Evolutionary conservation across 2,329 filamentous ascomycete species (phyloP), one percentile per base, ranked within the genome.

Genomic region (Alternaria hordeiaustralica): DNA sequence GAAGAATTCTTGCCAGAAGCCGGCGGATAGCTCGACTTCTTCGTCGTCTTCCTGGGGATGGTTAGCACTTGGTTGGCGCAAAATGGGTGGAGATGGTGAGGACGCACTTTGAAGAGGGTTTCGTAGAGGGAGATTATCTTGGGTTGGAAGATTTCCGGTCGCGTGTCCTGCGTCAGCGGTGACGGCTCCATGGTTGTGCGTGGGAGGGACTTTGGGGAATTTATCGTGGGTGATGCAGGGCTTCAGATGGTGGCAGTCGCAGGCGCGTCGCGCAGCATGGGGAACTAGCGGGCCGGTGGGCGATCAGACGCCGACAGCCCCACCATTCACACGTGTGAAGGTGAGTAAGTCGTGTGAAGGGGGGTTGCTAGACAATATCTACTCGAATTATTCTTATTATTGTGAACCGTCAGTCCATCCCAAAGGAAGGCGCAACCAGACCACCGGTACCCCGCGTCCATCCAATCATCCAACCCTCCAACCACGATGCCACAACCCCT

Each of bases 1-100:
- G 80, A 99, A 99, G 82, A 99, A 94, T 81, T 97, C 96, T 70
- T 89, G 87, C 96, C 96, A 99, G 82, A 97, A 99, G 46, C 94
- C 95, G 64, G 97, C 93, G 1, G 92, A 88, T 66, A 91, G 91
- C 26, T 94, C 90, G 55, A 84, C 81, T 63, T 91, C 87, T 68
- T 90, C 88, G 82, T 84, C 78, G 12, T 81, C 77, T 44, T 78
- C 73, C 74, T 79, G 62, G 92, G 78, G 15, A 8, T 9, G 26
- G 58, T 75, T 50, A 78, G 70, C 66, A 64, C 23, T 12, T 12
- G 26, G 51, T 4, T 5, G 46, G 51, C 30, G 58, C 47, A 18
- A 12, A 9, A 2, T 36, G 33, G 33, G 33, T 36, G 33, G 33
- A n/a, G 33, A 36, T 8, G 15, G 33, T 25, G 28, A 25, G 46